Evolutionary conservation across 331 rosid genomes (phyloP).

Genomic region (Rhamnella rubrinervis): DNA sequence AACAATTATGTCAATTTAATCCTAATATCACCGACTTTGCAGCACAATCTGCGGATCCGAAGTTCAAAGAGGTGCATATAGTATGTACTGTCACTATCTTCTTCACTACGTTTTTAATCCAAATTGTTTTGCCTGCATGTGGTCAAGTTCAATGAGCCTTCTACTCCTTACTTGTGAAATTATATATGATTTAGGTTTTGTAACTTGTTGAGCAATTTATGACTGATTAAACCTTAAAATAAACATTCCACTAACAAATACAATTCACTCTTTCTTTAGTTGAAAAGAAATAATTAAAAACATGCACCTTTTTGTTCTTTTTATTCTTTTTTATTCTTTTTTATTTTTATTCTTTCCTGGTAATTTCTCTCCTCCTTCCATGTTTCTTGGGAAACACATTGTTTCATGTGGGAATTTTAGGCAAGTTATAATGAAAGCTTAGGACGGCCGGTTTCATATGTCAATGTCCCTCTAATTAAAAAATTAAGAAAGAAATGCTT

Average conservation of each 20-base stretch:
- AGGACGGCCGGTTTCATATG: conserved; percentile 10
- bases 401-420: conserved; percentile 14
- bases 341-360: conserved; percentile 1
- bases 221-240: conserved; percentile 9
- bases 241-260: not conserved
- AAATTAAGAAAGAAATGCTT: conserved; percentile 10
- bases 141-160: conserved; percentile 10
- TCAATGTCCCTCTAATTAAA: conserved; percentile 10
- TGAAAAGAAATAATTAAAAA: not conserved
- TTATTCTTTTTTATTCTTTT: not conserved
- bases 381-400: conserved; percentile 39
- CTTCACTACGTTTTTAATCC: too few species aligned
- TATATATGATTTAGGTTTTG: not conserved
- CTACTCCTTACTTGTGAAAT: not conserved
- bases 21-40: not conserved
- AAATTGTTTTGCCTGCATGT: not conserved
- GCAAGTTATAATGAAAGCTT: conserved; percentile 24
- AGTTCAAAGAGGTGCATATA: too few species aligned
- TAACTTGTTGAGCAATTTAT: not conserved
- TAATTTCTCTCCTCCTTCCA: conserved; percentile 10
- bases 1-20: not conserved
- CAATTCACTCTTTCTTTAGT: not conserved
- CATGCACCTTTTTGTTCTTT: not conserved
- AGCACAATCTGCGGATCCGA: too few species aligned
- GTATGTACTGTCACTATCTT: too few species aligned